Conservation (phyloP, 305 asterid genomes). For the Fraxinus albicans region DNA sequence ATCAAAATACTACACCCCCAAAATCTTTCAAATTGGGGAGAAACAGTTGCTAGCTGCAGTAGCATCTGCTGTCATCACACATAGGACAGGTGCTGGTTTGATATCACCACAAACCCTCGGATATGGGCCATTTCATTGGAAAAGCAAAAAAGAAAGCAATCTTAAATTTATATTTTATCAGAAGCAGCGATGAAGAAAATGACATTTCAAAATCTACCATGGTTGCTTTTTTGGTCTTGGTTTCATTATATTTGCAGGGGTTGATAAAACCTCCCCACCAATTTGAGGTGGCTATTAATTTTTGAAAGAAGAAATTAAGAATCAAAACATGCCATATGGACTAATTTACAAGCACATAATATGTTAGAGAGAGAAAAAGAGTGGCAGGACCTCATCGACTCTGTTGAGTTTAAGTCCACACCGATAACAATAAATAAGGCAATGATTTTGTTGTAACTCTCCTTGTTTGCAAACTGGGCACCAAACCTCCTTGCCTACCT, state of each 20-base stretch:
- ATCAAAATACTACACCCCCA: neutral
- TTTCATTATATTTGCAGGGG: neutral
- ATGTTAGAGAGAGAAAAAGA: slow-evolving; percentile 19
- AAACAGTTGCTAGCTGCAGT: neutral
- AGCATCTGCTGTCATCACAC: neutral
- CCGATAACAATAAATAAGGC: slow-evolving; percentile 54
- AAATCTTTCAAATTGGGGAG: neutral
- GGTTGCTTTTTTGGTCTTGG: neutral
- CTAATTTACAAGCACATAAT: neutral
- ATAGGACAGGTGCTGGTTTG: neutral
- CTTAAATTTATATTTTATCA: neutral
- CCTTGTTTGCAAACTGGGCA: slow-evolving; percentile 92
- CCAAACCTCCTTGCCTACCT: slow-evolving; percentile 69
- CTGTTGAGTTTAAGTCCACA: slow-evolving; percentile 64
- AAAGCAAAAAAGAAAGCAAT: neutral
- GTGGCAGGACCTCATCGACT: slow-evolving; percentile 60
- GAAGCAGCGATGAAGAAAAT: neutral
- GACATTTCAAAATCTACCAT: neutral
- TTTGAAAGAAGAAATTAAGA: slow-evolving; percentile 5
- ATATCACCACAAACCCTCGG: neutral
- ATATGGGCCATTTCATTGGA: neutral
- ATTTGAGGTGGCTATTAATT: slow-evolving; percentile 5
- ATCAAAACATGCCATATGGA: neutral
- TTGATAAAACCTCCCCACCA: neutral
- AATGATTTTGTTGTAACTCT: slow-evolving; percentile 55